A percentile compares a stretch with the other conserved stretches of the same genome.
phyloP scores from a whole-genome alignment of 169 alveolate species.

The Babesia ovis region DNA sequence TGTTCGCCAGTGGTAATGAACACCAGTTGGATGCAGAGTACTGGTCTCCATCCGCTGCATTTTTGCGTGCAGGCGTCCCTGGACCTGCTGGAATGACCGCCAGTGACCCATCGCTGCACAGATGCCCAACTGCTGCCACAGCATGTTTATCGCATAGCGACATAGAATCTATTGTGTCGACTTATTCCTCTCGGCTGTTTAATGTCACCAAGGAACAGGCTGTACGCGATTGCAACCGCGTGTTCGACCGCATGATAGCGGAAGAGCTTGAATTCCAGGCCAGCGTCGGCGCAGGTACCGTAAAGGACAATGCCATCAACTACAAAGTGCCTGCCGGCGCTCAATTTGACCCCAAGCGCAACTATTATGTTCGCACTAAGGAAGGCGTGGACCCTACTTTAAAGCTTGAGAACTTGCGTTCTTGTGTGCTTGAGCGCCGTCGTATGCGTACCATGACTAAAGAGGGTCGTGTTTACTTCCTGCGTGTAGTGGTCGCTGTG shows the following conservation, averaged over 20 bases:
- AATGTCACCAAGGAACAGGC: not conserved
- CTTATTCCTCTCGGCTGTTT: conserved; percentile 6
- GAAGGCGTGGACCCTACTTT: conserved; percentile 74
- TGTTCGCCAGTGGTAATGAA: conserved; percentile 10
- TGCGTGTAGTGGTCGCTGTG: conserved; percentile 73
- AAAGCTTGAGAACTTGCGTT: conserved; percentile 71
- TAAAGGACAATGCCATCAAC: conserved; percentile 20
- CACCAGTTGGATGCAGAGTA: conserved; percentile 20
- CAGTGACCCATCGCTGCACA: not conserved
- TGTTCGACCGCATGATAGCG: conserved; percentile 45
- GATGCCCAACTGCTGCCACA: not conserved
- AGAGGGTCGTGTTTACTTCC: conserved; percentile 78
- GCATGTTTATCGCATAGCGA: not conserved
- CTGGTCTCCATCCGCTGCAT: conserved; percentile 17
- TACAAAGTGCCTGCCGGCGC: conserved; percentile 65
- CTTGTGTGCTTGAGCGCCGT: conserved; percentile 72
- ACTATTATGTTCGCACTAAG: conserved; percentile 64
- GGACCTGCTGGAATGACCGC: not conserved
- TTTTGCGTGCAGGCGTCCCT: not conserved
- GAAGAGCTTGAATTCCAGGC: conserved; percentile 31
- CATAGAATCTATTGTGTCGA: not conserved
- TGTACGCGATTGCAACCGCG: conserved; percentile 18
- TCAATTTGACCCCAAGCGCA: conserved; percentile 54
- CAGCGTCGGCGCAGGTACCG: conserved; percentile 15
- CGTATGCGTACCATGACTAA: conserved; percentile 80